Base-by-base conservation (phyloP, 108 stramenopile species). In the Conticribra weissflogii region DNA sequence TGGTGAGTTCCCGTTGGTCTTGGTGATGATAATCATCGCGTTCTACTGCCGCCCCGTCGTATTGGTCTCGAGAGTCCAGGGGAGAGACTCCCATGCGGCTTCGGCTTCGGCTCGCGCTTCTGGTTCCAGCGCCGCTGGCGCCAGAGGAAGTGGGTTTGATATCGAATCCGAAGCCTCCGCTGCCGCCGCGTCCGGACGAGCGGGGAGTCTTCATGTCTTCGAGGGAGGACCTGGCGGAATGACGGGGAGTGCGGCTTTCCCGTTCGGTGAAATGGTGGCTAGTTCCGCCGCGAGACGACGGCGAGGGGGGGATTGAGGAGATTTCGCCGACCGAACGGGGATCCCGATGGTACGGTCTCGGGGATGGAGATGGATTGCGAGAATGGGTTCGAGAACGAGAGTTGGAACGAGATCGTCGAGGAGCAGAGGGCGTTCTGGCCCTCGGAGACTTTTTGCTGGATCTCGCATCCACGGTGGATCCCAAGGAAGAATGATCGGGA, bases 161-260 rank as follows among this genome's bases (percentile, higher is more conserved):
- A 27, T 63, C 63, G 34, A 73, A 58, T 17, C 47, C 45, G 51
- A 59, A 73, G 22, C 57, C 31, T 34, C 41, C 52, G 21, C 17
- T 15, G 46, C 14, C 14, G 41, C 71, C 71, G 15, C 59, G 61
- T 14, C 72, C 72, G 3, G 72, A 73, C 7, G 72, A 73, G n/a
- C 72, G 72, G 44, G 72, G 72, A 4, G 72, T 73, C 51, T 65
- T 65, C 63, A 65, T 73, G 14, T 73, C 63, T 30, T 25, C 17
- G 29, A 53, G 31, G 8, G 19, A 47, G 17, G 72, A 60, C 47
- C 71, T 63, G 21, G 33, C 57, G 36, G 50, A 68, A 49, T 30
- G 56, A 36, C 16, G 24, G 46, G 33, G 9, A 28, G 16, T 49
- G 67, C 2, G 59, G 7, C 31, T 54, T 66, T 41, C 36, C 36